phyloP scores from a whole-genome alignment of 2,329 filamentous ascomycete genomes.

The Paramyrothecium sp. region DNA sequence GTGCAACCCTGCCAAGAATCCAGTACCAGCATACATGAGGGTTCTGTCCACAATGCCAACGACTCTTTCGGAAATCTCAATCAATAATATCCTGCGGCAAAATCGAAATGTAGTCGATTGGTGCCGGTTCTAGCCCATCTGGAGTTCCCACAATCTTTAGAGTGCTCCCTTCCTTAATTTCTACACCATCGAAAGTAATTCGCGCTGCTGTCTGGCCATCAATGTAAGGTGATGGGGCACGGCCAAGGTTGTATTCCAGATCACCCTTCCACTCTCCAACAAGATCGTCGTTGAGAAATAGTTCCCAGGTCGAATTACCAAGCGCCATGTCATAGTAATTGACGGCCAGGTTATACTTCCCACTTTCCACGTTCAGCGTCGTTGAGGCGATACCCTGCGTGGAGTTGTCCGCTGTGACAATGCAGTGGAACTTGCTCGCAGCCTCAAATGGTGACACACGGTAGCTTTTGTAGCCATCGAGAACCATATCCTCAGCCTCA shows the following conservation, averaged over 20 bases:
- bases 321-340: slow-evolving; percentile 65
- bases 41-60: too few relatives aligned
- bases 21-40: too few relatives aligned
- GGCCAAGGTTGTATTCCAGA: slow-evolving; percentile 57
- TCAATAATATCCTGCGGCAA: slow-evolving; percentile 58
- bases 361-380: slow-evolving; percentile 44
- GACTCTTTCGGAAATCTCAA: too few relatives aligned
- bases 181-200: slow-evolving; percentile 54
- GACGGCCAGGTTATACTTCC: slow-evolving; percentile 61
- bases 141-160: slow-evolving; percentile 56
- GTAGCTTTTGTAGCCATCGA: slow-evolving; percentile 56
- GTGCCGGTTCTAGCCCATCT: slow-evolving; percentile 61
- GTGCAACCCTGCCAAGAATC: too few relatives aligned
- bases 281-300: slow-evolving; percentile 50
- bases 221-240: slow-evolving; percentile 55
- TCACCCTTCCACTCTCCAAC: slow-evolving; percentile 61
- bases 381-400: slow-evolving; percentile 44
- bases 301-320: slow-evolving; percentile 54
- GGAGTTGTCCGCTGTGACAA: slow-evolving; percentile 52
- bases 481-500: slow-evolving; percentile 64
- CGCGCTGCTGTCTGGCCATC: slow-evolving; percentile 66
- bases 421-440: slow-evolving; percentile 53
- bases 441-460: slow-evolving; percentile 57
- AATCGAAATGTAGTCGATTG: slow-evolving; percentile 65
- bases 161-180: slow-evolving; percentile 47